Conservation (phyloP, 257 asterid species). For the Nicotiana benthamiana region DNA sequence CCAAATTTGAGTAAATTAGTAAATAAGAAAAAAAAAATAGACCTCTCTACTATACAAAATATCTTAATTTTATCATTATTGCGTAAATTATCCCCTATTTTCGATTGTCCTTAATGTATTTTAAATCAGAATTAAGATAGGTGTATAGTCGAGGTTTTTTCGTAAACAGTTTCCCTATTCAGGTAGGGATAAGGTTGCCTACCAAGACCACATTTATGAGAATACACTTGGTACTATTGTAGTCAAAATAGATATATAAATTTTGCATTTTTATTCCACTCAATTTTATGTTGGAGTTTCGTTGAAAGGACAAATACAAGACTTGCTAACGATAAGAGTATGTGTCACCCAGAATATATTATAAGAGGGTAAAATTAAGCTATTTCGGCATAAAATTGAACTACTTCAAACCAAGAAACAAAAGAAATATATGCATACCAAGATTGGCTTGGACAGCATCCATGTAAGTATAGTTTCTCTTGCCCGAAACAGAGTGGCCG, state of each 20-base stretch:
- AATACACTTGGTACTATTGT: too few species aligned
- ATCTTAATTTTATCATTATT: not conserved
- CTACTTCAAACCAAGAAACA: not conserved
- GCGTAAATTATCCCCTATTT: not conserved
- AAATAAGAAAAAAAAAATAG: not conserved
- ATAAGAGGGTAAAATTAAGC: not conserved
- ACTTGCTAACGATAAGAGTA: not conserved
- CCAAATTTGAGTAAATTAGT: not conserved
- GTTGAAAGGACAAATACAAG: not conserved
- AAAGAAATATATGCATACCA: conserved; percentile 12
- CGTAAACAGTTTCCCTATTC: too few species aligned
- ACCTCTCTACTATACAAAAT: not conserved
- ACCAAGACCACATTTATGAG: too few species aligned
- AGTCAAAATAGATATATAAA: too few species aligned
- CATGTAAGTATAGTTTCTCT: conserved; percentile 50
- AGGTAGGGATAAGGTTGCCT: too few species aligned
- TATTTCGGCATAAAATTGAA: not conserved
- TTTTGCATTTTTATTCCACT: too few species aligned
- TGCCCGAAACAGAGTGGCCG: conserved; percentile 36
- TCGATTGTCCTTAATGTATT: not conserved
- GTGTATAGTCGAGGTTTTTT: too few species aligned
- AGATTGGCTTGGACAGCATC: conserved; percentile 43
- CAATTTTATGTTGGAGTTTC: too few species aligned
- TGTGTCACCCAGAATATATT: not conserved
- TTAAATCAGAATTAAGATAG: not conserved